phyloP scores from a whole-genome alignment of 441 rosid genomes.

The Geranium incanum region DNA sequence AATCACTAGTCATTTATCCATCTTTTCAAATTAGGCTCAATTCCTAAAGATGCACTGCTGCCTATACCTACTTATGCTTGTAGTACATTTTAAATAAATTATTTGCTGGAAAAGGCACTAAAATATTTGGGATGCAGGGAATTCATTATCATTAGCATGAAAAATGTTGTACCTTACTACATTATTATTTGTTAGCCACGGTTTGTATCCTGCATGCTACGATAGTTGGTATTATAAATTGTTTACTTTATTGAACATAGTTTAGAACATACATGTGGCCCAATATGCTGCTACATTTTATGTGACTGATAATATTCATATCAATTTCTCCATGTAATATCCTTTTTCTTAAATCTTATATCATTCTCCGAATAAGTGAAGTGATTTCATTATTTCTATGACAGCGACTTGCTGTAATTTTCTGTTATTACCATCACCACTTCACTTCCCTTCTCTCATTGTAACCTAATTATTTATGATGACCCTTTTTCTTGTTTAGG shows the following conservation, averaged over 20 bases:
- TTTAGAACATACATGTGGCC: not conserved
- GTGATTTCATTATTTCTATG: not conserved
- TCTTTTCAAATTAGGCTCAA: not conserved
- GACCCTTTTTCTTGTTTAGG: constrained; percentile 37
- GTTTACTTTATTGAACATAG: not conserved
- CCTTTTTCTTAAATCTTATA: not conserved
- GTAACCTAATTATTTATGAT: constrained; percentile 8
- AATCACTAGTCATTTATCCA: not conserved
- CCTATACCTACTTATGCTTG: not conserved
- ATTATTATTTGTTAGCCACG: not conserved
- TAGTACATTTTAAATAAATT: not conserved
- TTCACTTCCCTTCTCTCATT: not conserved
- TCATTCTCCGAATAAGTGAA: not conserved
- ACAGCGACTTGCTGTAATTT: not conserved
- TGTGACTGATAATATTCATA: not conserved
- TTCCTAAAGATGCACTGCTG: not conserved
- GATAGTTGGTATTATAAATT: not conserved
- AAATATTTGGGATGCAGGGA: not conserved
- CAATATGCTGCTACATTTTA: not conserved
- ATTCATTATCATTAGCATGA: not conserved
- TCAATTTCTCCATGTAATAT: not conserved
- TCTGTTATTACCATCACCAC: not conserved
- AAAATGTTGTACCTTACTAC: not conserved
- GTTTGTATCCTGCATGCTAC: not conserved
- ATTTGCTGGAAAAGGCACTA: not conserved